Percentiles rank a stretch among this genome's conserved stretches.
These are phyloP conservation scores for Vinca major DNA, from an alignment of 305 asterid species.

Conservation along the genomic window DNA sequence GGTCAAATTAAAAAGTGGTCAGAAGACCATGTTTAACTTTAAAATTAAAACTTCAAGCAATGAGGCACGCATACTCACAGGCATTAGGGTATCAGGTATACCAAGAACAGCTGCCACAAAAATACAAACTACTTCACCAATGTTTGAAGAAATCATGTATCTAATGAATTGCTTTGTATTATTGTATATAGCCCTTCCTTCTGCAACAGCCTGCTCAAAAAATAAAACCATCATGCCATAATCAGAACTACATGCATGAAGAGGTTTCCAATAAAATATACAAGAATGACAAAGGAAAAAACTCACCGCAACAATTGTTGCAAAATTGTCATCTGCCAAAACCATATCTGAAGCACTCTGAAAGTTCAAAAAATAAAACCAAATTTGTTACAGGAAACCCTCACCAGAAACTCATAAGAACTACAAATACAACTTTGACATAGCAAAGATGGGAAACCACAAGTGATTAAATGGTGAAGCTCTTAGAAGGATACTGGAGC, in stretches of 20 bases:
- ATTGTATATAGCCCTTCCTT: constrained; percentile 97
- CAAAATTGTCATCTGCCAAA: constrained; percentile 94
- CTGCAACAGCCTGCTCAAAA: constrained; percentile 86
- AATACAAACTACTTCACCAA: constrained; percentile 99
- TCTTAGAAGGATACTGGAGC: not conserved
- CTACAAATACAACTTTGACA: not conserved
- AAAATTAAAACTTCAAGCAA: not conserved
- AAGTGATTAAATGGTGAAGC: not conserved
- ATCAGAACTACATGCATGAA: not conserved
- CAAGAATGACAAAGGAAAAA: constrained; percentile 14
- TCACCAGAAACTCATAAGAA: not conserved
- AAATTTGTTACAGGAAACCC: not conserved
- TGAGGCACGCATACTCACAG: constrained; percentile 45
- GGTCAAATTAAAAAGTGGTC: not conserved
- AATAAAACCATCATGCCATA: constrained; percentile 12
- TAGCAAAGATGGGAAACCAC: not conserved
- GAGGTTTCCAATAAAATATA: not conserved
- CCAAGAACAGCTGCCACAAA: constrained; percentile 97
- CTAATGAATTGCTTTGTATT: constrained; percentile 96
- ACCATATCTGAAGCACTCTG: constrained; percentile 99
- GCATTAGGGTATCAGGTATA: constrained; percentile 96
- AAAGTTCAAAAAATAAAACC: constrained; percentile 25
- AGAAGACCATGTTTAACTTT: not conserved
- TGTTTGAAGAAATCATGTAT: constrained; percentile 97
- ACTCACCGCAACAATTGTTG: constrained; percentile 96